These are phyloP conservation scores for Parascedosporium putredinis DNA, from an alignment of 2,329 filamentous ascomycete species.

Conservation along the genomic window DNA sequence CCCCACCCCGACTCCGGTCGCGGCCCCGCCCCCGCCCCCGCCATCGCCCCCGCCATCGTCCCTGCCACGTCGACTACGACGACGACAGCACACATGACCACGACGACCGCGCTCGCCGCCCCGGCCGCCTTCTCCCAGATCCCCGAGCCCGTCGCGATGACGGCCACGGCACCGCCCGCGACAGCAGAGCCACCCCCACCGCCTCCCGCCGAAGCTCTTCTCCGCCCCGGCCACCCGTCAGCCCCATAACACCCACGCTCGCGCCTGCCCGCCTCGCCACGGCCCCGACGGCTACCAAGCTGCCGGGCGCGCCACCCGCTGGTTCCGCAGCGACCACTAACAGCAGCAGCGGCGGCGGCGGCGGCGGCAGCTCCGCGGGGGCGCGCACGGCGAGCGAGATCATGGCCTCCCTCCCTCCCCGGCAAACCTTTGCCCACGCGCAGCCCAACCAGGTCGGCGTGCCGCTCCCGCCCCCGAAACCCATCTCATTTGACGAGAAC, in stretches of 20 bases:
- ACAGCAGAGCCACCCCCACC: constrained; percentile 7
- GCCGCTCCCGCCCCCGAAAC: constrained; percentile 36
- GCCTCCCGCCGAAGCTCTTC: constrained; percentile 26
- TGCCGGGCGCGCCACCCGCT: constrained; percentile 12
- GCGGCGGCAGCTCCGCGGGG: too few species aligned
- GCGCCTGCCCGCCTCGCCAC: constrained; percentile 21
- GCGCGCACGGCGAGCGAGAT: constrained; percentile 11
- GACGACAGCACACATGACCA: constrained; percentile 7
- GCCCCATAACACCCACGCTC: constrained; percentile 43
- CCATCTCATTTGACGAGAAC: constrained; percentile 54
- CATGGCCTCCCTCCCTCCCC: constrained; percentile 19
- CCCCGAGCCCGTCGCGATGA: too few species aligned
- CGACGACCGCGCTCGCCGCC: background rate
- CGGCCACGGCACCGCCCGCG: constrained; percentile 5
- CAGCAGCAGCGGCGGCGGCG: constrained; percentile 6
- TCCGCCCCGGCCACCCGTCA: constrained; percentile 39
- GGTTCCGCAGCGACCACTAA: constrained; percentile 8
- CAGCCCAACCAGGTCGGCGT: constrained; percentile 31
- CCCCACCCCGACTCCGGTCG: too few species aligned
- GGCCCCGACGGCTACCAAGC: constrained; percentile 16
- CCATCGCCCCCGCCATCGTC: background rate
- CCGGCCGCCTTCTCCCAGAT: background rate
- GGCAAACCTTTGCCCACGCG: constrained; percentile 33
- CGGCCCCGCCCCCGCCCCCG: too few species aligned
- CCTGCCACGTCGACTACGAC: constrained; percentile 8